phyloP scores from a whole-genome alignment of 2,329 filamentous ascomycete species.

The Botrytis elliptica region DNA sequence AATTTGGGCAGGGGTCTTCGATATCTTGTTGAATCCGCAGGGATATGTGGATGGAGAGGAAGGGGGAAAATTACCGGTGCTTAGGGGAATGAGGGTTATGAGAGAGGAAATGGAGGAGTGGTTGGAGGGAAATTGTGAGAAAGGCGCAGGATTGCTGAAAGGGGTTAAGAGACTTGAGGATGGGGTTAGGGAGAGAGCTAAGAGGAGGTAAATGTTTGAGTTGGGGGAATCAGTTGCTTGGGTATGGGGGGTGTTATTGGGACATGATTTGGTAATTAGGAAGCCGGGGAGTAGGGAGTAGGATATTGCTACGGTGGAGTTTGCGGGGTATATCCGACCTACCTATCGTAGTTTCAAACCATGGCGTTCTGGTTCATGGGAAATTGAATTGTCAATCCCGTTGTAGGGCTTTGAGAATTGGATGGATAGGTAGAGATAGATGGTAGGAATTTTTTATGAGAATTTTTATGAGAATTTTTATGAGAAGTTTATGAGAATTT shows the following conservation, averaged over 20 bases:
- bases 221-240: background rate
- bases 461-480: background rate
- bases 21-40: conserved; percentile 80
- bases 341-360: background rate
- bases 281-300: background rate
- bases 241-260: background rate
- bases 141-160: conserved; percentile 70
- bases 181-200: conserved; percentile 30
- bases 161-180: conserved; percentile 62
- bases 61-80: conserved; percentile 66
- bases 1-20: conserved; percentile 81
- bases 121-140: conserved; percentile 79
- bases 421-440: background rate
- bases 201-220: background rate
- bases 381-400: background rate
- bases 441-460: background rate
- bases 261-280: background rate
- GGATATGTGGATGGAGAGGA: conserved; percentile 65
- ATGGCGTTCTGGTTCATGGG: background rate
- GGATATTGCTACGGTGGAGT: background rate
- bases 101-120: conserved; percentile 81
- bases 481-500: background rate
- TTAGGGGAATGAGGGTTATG: conserved; percentile 65
- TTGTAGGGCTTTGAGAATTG: background rate
- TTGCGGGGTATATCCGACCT: background rate